These are phyloP conservation scores for Lasiodiplodia sp. DNA, from an alignment of 2,329 filamentous ascomycete species.

Conservation along the genomic window DNA sequence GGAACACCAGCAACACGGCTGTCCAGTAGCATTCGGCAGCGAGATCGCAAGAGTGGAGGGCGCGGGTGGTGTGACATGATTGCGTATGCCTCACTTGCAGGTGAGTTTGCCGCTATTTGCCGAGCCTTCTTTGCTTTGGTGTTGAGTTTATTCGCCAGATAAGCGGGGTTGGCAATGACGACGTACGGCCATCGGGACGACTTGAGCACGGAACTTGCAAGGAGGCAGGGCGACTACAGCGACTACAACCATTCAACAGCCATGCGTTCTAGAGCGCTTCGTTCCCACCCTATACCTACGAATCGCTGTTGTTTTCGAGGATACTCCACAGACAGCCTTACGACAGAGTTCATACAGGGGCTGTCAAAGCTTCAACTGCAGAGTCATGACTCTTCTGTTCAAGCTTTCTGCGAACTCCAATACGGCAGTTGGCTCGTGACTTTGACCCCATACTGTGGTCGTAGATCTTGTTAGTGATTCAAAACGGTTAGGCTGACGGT, in stretches of 20 bases:
- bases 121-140: not conserved
- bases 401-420: not conserved
- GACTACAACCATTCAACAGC: not conserved
- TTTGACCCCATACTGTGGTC: not conserved
- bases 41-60: slow-evolving; percentile 15
- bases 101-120: not conserved
- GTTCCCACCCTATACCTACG: not conserved
- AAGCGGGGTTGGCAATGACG: not conserved
- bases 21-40: not conserved
- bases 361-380: not conserved
- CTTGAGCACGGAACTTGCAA: not conserved
- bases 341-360: not conserved
- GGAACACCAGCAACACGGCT: not conserved
- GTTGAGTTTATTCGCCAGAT: not conserved
- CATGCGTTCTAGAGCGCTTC: not conserved
- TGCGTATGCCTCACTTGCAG: not conserved
- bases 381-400: not conserved
- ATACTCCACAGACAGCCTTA: not conserved
- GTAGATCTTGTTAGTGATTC: not conserved
- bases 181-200: not conserved
- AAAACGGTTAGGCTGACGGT: not conserved
- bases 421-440: not conserved
- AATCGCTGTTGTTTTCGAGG: not conserved
- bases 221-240: not conserved
- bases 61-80: slow-evolving; percentile 8